Percentiles rank a stretch among this genome's conserved stretches.
phyloP scores from a whole-genome alignment of 1,284 basidiomycete genomes.

The Lentinula novae-zelandiae region DNA sequence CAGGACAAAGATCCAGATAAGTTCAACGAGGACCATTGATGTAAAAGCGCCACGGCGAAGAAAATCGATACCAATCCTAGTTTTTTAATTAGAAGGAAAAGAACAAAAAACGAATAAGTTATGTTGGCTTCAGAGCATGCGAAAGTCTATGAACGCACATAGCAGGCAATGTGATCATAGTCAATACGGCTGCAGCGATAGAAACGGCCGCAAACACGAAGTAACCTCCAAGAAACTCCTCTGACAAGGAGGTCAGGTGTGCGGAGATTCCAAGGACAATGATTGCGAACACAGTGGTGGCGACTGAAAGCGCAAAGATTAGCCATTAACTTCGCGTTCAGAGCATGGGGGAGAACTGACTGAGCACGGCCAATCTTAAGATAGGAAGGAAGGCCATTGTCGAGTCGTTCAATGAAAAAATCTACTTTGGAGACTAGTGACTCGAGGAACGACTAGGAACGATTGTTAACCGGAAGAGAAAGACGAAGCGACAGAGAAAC shows the following conservation, averaged over 20 bases:
- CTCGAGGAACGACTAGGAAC: background rate
- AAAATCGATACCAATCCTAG: conserved; percentile 37
- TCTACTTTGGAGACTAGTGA: background rate
- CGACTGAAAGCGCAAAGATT: conserved; percentile 1
- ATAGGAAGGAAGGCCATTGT: conserved; percentile 17
- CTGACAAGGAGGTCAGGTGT: conserved; percentile 25
- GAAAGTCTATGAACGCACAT: conserved; percentile 43
- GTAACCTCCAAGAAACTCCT: conserved; percentile 16
- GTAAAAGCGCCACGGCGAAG: conserved; percentile 39
- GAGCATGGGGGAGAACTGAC: conserved; percentile 9
- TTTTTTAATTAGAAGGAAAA: background rate
- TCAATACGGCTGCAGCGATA: conserved; percentile 40
- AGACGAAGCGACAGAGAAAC: background rate
- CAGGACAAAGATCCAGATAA: conserved; percentile 40
- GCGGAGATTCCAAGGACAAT: conserved; percentile 36
- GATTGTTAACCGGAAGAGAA: background rate
- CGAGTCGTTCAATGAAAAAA: background rate
- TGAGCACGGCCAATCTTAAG: conserved; percentile 15
- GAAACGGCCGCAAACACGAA: conserved; percentile 34
- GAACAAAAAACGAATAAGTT: conserved; percentile 12
- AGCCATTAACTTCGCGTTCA: background rate
- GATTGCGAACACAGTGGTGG: conserved; percentile 26
- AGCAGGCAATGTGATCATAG: conserved; percentile 39
- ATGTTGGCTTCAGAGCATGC: too few species aligned
- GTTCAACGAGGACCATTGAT: conserved; percentile 41